Conservation (phyloP, 129 eudicot genomes). For the Kitagawia praeruptora region DNA sequence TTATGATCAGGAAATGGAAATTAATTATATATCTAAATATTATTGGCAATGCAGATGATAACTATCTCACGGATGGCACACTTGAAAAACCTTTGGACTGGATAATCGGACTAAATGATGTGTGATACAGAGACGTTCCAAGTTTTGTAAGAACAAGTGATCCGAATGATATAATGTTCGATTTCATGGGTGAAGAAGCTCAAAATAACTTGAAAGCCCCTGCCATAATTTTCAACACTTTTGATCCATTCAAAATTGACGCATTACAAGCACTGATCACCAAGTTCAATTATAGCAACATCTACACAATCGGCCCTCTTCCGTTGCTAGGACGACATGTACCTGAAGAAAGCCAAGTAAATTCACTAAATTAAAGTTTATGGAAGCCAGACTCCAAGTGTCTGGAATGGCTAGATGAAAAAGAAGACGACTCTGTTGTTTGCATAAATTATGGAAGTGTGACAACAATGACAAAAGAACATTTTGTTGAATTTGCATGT, state of each 20-base stretch:
- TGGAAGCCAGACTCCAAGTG: conserved; percentile 55
- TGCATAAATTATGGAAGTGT: conserved; percentile 32
- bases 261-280: conserved; percentile 32
- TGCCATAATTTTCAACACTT: conserved; percentile 57
- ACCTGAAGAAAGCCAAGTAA: conserved; percentile 14
- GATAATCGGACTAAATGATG: conserved; percentile 45
- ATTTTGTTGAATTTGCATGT: conserved; percentile 22
- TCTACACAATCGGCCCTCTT: conserved; percentile 63
- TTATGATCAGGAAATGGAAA: background rate
- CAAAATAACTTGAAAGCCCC: conserved; percentile 39
- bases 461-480: conserved; percentile 7
- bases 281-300: conserved; percentile 34
- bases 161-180: conserved; percentile 53
- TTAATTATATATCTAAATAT: background rate
- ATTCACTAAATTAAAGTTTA: conserved; percentile 37
- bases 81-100: conserved; percentile 42
- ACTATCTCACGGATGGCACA: conserved; percentile 46
- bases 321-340: conserved; percentile 33
- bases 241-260: conserved; percentile 45
- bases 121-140: conserved; percentile 50
- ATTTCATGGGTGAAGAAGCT: conserved; percentile 52
- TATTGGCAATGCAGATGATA: conserved; percentile 35
- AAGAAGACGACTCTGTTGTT: conserved; percentile 23
- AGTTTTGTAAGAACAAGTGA: conserved; percentile 54
- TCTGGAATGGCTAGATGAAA: conserved; percentile 48